Percentiles rank a stretch among this genome's conserved stretches.
phyloP scores from a whole-genome alignment of 495 filamentous ascomycete genomes.

The Penicillium pancosmium region DNA sequence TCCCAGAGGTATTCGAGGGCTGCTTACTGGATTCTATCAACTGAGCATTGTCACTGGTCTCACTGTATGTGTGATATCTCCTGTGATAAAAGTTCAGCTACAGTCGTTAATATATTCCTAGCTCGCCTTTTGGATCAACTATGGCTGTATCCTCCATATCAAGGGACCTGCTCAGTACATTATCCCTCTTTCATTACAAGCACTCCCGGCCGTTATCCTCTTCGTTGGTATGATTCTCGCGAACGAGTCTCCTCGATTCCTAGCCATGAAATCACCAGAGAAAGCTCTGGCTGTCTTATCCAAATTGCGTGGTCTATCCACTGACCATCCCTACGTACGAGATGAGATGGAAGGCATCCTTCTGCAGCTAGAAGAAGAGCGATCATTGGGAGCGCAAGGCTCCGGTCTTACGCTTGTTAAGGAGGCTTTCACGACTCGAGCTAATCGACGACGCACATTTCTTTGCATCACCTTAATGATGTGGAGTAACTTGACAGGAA shows the following conservation, averaged over 20 bases:
- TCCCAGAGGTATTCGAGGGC: not conserved
- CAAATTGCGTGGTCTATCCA: not conserved
- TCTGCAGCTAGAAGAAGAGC: not conserved
- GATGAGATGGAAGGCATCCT: not conserved
- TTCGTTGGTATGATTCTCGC: not conserved
- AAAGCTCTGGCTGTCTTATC: not conserved
- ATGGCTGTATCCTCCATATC: not conserved
- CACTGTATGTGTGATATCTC: not conserved
- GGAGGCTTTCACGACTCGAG: not conserved
- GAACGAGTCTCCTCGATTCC: not conserved
- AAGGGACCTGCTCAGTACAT: not conserved
- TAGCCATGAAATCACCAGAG: not conserved
- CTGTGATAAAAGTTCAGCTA: not conserved
- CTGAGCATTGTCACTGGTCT: not conserved
- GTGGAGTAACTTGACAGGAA: not conserved
- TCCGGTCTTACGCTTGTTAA: not conserved
- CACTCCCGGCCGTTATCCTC: not conserved
- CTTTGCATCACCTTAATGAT: not conserved
- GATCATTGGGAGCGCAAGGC: not conserved
- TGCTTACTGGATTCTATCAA: not conserved
- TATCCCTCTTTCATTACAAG: not conserved
- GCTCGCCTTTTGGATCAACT: not conserved
- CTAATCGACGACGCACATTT: not conserved
- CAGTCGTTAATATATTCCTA: not conserved
- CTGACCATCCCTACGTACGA: not conserved